Evolutionary conservation across 495 filamentous ascomycete genomes (phyloP).

Genomic region (Trichoderma reesei): DNA sequence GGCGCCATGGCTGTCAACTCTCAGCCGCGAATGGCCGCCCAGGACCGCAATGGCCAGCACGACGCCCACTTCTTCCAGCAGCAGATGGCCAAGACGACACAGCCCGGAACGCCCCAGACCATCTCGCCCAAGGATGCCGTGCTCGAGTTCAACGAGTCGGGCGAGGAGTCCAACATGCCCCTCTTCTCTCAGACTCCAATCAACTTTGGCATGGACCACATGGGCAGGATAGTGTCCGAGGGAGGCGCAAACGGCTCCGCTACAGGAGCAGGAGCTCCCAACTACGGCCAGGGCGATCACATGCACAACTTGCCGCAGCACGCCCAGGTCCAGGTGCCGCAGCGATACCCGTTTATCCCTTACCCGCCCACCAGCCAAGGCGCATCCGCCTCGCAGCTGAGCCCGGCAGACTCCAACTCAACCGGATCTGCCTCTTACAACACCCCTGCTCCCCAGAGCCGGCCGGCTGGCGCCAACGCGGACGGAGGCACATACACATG

Average conservation of each 20-base stretch:
- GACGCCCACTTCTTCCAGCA: conserved; percentile 45
- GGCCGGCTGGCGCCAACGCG: conserved; percentile 45
- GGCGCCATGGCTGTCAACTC: conserved; percentile 37
- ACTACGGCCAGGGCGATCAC: conserved; percentile 33
- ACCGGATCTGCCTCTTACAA: conserved; percentile 16
- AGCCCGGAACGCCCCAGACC: conserved; percentile 59
- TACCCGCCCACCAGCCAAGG: conserved; percentile 28
- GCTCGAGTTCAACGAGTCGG: conserved; percentile 66
- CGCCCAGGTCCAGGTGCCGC: conserved; percentile 39
- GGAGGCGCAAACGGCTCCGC: conserved; percentile 15
- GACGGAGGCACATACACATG: conserved; percentile 90
- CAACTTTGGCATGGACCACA: conserved; percentile 22
- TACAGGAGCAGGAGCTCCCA: conserved; percentile 23
- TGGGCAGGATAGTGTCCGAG: conserved; percentile 19
- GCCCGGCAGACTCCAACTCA: conserved; percentile 30
- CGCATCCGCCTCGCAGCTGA: conserved; percentile 30
- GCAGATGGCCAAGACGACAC: conserved; percentile 35
- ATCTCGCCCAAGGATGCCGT: conserved; percentile 94
- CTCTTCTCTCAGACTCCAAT: conserved; percentile 49
- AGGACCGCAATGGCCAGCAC: conserved; percentile 44
- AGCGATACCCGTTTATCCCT: conserved; percentile 49
- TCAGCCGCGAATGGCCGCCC: conserved; percentile 48
- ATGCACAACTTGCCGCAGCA: conserved; percentile 31
- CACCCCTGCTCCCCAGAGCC: conserved; percentile 39
- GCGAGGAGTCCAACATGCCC: conserved; percentile 54